Percentiles rank a stretch among this genome's conserved stretches.
These are phyloP conservation scores for Nakaseomyces delphensis DNA, from an alignment of 1,139 yeast genomes.

Conservation along the genomic window DNA sequence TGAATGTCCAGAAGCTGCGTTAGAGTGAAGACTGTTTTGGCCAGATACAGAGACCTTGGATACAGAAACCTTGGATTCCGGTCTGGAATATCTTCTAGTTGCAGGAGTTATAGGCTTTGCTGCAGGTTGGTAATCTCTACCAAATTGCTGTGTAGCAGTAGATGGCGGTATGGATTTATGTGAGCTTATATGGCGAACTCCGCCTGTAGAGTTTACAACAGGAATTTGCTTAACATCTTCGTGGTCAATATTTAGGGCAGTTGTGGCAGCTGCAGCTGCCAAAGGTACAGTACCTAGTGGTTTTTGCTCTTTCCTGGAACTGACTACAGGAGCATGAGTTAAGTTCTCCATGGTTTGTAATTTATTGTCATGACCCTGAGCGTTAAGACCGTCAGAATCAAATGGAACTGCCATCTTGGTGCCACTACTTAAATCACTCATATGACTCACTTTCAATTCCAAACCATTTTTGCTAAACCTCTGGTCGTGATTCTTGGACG, in stretches of 20 bases:
- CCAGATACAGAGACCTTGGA: neutral
- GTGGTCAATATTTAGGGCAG: constrained; percentile 1
- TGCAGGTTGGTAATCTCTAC: constrained; percentile 6
- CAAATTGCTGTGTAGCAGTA: constrained; percentile 3
- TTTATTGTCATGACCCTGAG: neutral
- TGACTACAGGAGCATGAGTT: neutral
- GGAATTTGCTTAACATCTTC: neutral
- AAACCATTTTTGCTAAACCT: constrained; percentile 16
- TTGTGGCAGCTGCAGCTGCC: constrained; percentile 6
- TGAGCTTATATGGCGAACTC: constrained; percentile 5
- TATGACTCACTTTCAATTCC: neutral
- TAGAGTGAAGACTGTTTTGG: constrained; percentile 1
- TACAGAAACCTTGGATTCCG: constrained; percentile 1
- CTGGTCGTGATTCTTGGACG: constrained; percentile 28
- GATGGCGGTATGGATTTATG: constrained; percentile 1
- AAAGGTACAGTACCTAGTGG: constrained; percentile 1
- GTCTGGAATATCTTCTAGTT: constrained; percentile 2
- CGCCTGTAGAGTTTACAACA: neutral
- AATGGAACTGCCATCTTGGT: neutral
- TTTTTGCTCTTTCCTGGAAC: neutral
- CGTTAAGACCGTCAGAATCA: neutral
- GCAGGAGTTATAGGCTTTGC: constrained; percentile 4
- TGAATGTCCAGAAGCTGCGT: neutral
- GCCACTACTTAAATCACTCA: neutral
- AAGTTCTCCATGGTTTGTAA: neutral